Conservation (phyloP, 306 rosid genomes). For the Argentina anserina region DNA sequence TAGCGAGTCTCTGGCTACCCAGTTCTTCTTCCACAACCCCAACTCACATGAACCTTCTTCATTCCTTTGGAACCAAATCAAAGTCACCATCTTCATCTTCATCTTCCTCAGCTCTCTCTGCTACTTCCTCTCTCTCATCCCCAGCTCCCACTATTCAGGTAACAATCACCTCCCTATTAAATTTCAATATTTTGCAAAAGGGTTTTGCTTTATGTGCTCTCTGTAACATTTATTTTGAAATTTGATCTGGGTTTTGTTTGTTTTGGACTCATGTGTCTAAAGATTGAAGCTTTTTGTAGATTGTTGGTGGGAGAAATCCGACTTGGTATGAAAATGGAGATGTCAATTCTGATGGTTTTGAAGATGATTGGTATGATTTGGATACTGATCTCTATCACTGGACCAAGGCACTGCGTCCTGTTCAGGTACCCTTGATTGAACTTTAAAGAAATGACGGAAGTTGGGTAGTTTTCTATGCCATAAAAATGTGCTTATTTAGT, state of each 20-base stretch:
- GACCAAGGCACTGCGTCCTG: constrained; percentile 80
- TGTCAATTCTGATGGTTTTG: constrained; percentile 26
- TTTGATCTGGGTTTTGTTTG: not conserved
- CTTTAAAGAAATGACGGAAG: not conserved
- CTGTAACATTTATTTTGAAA: not conserved
- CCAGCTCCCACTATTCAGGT: constrained; percentile 62
- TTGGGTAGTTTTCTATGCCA: not conserved
- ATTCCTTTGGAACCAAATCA: constrained; percentile 27
- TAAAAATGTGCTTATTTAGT: constrained; percentile 20
- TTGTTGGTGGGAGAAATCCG: constrained; percentile 64
- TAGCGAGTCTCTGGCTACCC: constrained; percentile 44
- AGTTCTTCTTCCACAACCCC: constrained; percentile 26
- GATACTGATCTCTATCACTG: constrained; percentile 81
- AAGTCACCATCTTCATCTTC: constrained; percentile 2
- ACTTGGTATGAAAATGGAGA: constrained; percentile 39
- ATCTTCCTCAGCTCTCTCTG: constrained; percentile 34
- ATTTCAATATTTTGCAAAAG: not conserved
- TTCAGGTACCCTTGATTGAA: constrained; percentile 51
- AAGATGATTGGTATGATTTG: constrained; percentile 59
- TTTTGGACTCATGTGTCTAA: not conserved
- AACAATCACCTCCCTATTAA: not conserved
- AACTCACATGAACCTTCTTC: constrained; percentile 8
- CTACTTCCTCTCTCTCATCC: constrained; percentile 47
- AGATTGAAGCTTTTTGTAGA: constrained; percentile 34
- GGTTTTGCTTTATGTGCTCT: not conserved